phyloP scores from a whole-genome alignment of 1,284 basidiomycete genomes.

The Rhodotorula sp. region DNA sequence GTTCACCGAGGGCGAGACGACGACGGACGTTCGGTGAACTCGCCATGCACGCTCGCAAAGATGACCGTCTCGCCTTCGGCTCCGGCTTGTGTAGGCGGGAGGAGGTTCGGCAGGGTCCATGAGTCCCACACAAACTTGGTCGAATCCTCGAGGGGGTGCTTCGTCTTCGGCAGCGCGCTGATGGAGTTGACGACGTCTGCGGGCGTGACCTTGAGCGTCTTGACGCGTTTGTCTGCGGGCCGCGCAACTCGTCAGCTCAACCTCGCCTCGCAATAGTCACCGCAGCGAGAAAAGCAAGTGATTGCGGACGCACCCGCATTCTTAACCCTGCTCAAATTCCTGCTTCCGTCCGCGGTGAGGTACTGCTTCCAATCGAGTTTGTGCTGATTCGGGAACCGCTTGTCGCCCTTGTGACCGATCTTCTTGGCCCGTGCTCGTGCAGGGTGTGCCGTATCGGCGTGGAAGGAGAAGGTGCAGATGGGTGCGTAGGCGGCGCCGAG shows the following conservation, averaged over 20 bases:
- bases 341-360: constrained; percentile 57
- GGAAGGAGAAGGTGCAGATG: constrained; percentile 82
- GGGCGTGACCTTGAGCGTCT: constrained; percentile 70
- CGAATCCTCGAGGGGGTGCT: constrained; percentile 67
- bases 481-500: constrained; percentile 76
- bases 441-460: constrained; percentile 76
- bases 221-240: constrained; percentile 60
- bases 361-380: constrained; percentile 70
- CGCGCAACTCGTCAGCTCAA: not conserved
- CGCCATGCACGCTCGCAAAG: constrained; percentile 83
- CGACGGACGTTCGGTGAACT: constrained; percentile 80
- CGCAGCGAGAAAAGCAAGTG: not conserved
- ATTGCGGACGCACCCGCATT: constrained; percentile 51
- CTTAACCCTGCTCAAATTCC: constrained; percentile 71
- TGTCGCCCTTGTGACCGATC: constrained; percentile 47
- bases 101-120: constrained; percentile 60
- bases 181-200: constrained; percentile 66
- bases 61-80: constrained; percentile 61
- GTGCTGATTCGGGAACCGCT: constrained; percentile 70
- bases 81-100: constrained; percentile 48
- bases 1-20: not conserved
- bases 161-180: constrained; percentile 68
- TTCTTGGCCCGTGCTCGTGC: constrained; percentile 65
- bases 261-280: not conserved
- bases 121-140: constrained; percentile 87